Percentiles rank a stretch among this genome's conserved stretches.
Evolutionary conservation across 2,329 filamentous ascomycete genomes (phyloP).

Genomic region (Aspergillus unguis): DNA sequence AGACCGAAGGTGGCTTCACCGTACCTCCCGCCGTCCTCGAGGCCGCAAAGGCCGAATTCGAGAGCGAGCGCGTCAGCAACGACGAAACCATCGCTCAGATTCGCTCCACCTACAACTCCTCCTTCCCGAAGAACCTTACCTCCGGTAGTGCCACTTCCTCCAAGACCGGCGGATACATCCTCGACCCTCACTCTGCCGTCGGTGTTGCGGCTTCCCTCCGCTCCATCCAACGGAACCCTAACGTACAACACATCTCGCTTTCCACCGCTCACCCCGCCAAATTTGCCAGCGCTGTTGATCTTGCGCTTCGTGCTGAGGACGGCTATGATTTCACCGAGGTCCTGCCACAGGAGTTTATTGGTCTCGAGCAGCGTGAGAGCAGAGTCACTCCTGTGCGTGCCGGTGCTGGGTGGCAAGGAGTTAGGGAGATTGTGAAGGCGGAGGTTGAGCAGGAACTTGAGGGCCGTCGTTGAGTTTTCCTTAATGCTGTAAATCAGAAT

Average conservation of each 20-base stretch:
- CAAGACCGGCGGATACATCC: constrained; percentile 65
- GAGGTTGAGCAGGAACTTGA: constrained; percentile 58
- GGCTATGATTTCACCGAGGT: constrained; percentile 74
- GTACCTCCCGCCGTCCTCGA: constrained; percentile 72
- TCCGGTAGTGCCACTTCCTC: constrained; percentile 32
- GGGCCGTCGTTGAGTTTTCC: constrained; percentile 20
- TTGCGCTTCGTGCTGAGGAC: constrained; percentile 68
- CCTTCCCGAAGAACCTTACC: constrained; percentile 49
- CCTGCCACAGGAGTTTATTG: constrained; percentile 76
- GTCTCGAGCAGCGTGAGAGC: constrained; percentile 71
- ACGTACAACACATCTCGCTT: constrained; percentile 70
- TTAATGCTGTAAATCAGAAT: background rate
- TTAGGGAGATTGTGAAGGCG: constrained; percentile 70
- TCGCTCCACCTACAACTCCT: constrained; percentile 52
- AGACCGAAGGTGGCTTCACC: constrained; percentile 75
- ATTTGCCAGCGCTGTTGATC: constrained; percentile 79
- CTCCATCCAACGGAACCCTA: constrained; percentile 57
- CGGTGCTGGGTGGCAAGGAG: constrained; percentile 64
- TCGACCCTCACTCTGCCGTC: constrained; percentile 91
- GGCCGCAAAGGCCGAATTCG: constrained; percentile 70
- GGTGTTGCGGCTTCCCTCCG: constrained; percentile 74
- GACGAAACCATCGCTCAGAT: constrained; percentile 65
- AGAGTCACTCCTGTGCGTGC: constrained; percentile 67
- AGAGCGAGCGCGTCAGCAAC: constrained; percentile 68
- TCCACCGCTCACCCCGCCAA: constrained; percentile 96